Conservation (phyloP, 2,329 filamentous ascomycete genomes). For the Paraphoma chrysanthemicola region DNA sequence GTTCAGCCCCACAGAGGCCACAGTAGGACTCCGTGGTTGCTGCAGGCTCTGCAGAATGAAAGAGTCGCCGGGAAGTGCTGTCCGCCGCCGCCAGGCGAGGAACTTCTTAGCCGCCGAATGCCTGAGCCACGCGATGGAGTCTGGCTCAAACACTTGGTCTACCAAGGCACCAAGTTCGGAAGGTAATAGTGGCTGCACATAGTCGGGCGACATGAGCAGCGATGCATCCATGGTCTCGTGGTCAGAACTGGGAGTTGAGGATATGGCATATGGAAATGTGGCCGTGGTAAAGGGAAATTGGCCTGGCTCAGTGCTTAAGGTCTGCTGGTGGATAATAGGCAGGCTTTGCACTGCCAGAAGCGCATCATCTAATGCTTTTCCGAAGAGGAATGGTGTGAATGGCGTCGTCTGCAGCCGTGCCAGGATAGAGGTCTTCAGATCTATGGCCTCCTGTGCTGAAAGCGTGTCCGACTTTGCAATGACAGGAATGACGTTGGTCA, state of each 20-base stretch:
- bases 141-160: conserved; percentile 75
- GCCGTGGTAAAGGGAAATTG: conserved; percentile 40
- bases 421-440: conserved; percentile 66
- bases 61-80: conserved; percentile 33
- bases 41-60: conserved; percentile 33
- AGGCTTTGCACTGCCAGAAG: conserved; percentile 43
- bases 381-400: conserved; percentile 73
- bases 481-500: conserved; percentile 86
- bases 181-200: conserved; percentile 77
- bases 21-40: conserved; percentile 34
- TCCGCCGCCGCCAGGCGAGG: conserved; percentile 69
- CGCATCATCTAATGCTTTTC: conserved; percentile 48
- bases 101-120: conserved; percentile 85
- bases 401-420: conserved; percentile 63
- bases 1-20: conserved; percentile 38
- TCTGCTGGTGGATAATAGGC: conserved; percentile 20
- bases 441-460: conserved; percentile 61
- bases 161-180: conserved; percentile 78
- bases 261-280: conserved; percentile 73
- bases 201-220: conserved; percentile 89
- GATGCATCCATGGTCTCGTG: conserved; percentile 90
- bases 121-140: conserved; percentile 81
- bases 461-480: conserved; percentile 79
- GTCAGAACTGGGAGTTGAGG: conserved; percentile 74
- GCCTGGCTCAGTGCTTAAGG: conserved; percentile 16